Conservation (phyloP, 2,329 filamentous ascomycete species). For the Didymella sp. region DNA sequence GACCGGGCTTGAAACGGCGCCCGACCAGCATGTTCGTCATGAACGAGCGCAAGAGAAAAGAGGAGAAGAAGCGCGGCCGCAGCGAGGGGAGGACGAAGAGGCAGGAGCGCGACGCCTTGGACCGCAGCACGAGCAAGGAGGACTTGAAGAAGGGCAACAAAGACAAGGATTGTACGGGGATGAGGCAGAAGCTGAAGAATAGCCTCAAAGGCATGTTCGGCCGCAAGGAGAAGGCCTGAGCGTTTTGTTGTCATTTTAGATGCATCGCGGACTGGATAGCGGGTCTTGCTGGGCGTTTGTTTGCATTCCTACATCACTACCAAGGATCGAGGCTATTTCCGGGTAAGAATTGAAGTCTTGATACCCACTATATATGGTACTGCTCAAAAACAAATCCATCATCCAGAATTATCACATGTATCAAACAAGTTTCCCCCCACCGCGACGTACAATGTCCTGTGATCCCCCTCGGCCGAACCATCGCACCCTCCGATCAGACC, state of each 20-base stretch:
- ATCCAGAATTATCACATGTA: neutral
- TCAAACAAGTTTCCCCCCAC: neutral
- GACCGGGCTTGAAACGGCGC: conserved; percentile 35
- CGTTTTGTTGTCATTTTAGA: neutral
- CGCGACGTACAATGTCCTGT: too few species aligned
- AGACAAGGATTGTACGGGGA: conserved; percentile 6
- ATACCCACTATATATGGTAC: conserved; percentile 8
- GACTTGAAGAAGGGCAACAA: conserved; percentile 4
- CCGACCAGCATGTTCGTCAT: conserved; percentile 46
- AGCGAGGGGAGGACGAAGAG: conserved; percentile 36
- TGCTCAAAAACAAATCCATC: too few species aligned
- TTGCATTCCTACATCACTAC: conserved; percentile 1
- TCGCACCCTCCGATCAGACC: neutral
- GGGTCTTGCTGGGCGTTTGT: conserved; percentile 12
- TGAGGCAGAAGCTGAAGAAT: conserved; percentile 7
- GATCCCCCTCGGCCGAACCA: neutral
- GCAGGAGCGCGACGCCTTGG: conserved; percentile 19
- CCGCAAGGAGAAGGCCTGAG: conserved; percentile 7
- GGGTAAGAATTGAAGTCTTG: neutral
- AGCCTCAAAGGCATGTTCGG: conserved; percentile 15
- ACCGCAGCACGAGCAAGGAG: conserved; percentile 16
- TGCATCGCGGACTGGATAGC: conserved; percentile 18
- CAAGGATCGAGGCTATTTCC: neutral
- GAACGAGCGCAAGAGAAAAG: conserved; percentile 43
- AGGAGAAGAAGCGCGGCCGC: conserved; percentile 37